Evolutionary conservation across 352 stramenopile species (phyloP).

Genomic region (Phytophthora kernoviae): DNA sequence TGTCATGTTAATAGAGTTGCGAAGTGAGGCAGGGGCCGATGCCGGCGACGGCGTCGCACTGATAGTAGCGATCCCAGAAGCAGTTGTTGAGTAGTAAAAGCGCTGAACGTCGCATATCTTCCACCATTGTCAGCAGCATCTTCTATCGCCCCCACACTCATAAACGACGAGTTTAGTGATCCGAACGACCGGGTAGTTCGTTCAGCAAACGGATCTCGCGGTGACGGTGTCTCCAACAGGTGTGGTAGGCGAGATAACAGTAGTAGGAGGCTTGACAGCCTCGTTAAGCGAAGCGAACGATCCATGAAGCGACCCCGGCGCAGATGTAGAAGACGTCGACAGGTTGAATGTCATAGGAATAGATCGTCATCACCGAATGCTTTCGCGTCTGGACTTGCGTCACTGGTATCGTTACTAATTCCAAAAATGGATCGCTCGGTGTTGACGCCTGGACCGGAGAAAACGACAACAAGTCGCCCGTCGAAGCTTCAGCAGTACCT

Average conservation of each 20-base stretch:
- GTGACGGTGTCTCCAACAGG: slow-evolving; percentile 7
- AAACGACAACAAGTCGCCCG: slow-evolving; percentile 62
- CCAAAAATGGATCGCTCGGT: slow-evolving; percentile 42
- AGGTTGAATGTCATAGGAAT: slow-evolving; percentile 28
- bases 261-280: slow-evolving; percentile 8
- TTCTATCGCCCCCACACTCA: slow-evolving; percentile 24
- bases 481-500: slow-evolving; percentile 18
- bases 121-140: slow-evolving; percentile 3
- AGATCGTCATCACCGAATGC: slow-evolving; percentile 40
- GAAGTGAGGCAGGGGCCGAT: slow-evolving; percentile 36
- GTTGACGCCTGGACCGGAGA: slow-evolving; percentile 44
- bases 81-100: slow-evolving; percentile 19
- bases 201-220: slow-evolving; percentile 18
- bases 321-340: slow-evolving; percentile 25
- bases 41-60: slow-evolving; percentile 13
- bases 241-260: slow-evolving; percentile 7
- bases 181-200: slow-evolving; percentile 30
- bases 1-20: slow-evolving; percentile 33
- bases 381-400: slow-evolving; percentile 3
- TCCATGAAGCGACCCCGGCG: slow-evolving; percentile 32
- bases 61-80: background rate
- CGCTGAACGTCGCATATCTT: slow-evolving; percentile 11
- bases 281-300: slow-evolving; percentile 41
- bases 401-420: slow-evolving; percentile 22
- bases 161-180: slow-evolving; percentile 33